Evolutionary conservation across 257 asterid genomes (phyloP).

Genomic region (Nemophila menziesii): DNA sequence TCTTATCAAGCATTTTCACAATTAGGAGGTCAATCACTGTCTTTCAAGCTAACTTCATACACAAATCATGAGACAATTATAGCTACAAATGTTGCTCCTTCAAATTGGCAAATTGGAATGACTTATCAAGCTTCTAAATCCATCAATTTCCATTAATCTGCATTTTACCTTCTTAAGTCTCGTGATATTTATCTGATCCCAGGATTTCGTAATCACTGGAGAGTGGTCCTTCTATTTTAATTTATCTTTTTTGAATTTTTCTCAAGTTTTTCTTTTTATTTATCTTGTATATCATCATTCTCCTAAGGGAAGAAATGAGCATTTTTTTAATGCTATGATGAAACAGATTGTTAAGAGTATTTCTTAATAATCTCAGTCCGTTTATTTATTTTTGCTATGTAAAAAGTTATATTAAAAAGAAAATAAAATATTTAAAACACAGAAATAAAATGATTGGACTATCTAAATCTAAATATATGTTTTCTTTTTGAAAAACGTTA

Average conservation of each 20-base stretch:
- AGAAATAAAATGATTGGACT: no score
- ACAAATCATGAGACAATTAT: slow-evolving; percentile 38
- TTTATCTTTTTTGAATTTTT: not conserved
- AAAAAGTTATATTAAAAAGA: no score
- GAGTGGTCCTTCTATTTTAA: no score
- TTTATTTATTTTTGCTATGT: no score
- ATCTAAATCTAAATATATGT: no score
- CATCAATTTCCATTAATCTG: slow-evolving; percentile 47
- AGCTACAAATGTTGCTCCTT: slow-evolving; percentile 52
- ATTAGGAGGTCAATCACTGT: slow-evolving; percentile 55
- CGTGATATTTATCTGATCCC: not conserved
- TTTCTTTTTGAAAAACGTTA: no score
- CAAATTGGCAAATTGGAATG: slow-evolving; percentile 47
- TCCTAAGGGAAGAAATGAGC: no score
- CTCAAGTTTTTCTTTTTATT: not conserved
- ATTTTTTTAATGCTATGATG: no score
- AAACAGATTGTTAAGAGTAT: no score
- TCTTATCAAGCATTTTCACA: slow-evolving; percentile 66
- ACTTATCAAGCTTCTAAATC: slow-evolving; percentile 27
- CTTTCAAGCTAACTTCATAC: slow-evolving; percentile 58
- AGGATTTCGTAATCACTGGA: no score
- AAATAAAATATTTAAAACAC: no score
- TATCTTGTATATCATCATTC: not conserved
- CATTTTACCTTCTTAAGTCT: not conserved
- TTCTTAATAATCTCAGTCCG: no score